These are phyloP conservation scores for Zalaria obscura DNA, from an alignment of 2,329 filamentous ascomycete genomes.

Conservation along the genomic window DNA sequence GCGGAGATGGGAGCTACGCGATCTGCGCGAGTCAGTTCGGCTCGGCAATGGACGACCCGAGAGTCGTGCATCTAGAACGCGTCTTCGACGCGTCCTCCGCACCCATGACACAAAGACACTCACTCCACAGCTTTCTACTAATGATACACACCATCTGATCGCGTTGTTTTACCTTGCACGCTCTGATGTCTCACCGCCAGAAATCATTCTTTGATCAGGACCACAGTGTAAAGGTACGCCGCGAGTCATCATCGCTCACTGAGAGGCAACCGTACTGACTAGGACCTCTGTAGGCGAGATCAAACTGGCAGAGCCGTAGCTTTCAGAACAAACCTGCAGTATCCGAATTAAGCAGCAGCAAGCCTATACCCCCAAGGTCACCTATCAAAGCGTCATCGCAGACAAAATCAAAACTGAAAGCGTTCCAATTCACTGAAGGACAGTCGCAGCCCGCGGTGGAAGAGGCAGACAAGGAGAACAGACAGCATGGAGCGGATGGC, in stretches of 20 bases:
- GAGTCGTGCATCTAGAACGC: too few relatives aligned
- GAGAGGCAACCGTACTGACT: background rate
- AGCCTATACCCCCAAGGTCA: slow-evolving; percentile 17
- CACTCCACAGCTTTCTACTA: too few relatives aligned
- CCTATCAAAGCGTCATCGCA: slow-evolving; percentile 36
- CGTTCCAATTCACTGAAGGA: slow-evolving; percentile 34
- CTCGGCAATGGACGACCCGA: too few relatives aligned
- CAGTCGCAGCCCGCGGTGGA: slow-evolving; percentile 1
- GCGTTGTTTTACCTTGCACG: background rate
- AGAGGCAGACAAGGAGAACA: slow-evolving; percentile 6
- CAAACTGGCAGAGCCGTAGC: slow-evolving; percentile 8
- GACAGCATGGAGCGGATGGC: background rate
- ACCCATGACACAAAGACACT: too few relatives aligned
- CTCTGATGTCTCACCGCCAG: slow-evolving; percentile 30
- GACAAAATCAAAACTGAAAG: slow-evolving; percentile 40
- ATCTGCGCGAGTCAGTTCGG: too few relatives aligned
- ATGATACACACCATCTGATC: too few relatives aligned
- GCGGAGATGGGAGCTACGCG: too few relatives aligned
- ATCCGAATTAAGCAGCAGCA: slow-evolving; percentile 9
- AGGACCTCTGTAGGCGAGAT: slow-evolving; percentile 5
- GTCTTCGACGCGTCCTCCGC: too few relatives aligned
- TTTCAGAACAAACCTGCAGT: slow-evolving; percentile 11
- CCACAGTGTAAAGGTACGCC: slow-evolving; percentile 23
- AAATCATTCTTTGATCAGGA: slow-evolving; percentile 39
- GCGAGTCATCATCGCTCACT: background rate